phyloP scores from a whole-genome alignment of 305 asterid species.

The Fraxinus sp. region DNA sequence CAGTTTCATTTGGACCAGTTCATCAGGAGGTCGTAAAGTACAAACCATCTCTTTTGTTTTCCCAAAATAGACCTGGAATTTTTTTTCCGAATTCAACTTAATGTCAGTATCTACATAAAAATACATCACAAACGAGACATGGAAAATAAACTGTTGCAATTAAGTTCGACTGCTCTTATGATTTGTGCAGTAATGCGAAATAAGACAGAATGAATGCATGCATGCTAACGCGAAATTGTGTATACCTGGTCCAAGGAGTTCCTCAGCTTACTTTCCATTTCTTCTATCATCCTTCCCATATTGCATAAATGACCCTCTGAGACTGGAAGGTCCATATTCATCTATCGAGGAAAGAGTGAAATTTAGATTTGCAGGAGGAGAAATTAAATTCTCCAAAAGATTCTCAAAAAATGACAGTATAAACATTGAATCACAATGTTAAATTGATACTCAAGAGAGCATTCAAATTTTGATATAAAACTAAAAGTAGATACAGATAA shows the following conservation, averaged over 20 bases:
- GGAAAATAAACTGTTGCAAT: not conserved
- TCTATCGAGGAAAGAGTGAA: conserved; percentile 39
- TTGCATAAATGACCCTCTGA: conserved; percentile 91
- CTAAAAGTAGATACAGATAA: not conserved
- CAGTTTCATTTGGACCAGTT: conserved; percentile 60
- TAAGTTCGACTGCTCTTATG: not conserved
- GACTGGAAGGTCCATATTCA: conserved; percentile 77
- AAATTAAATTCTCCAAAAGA: not conserved
- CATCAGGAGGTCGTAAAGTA: conserved; percentile 84
- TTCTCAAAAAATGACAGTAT: not conserved
- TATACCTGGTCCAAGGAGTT: conserved; percentile 90
- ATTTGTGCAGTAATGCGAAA: not conserved
- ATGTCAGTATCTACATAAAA: not conserved
- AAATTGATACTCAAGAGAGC: not conserved
- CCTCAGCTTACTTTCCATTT: conserved; percentile 93
- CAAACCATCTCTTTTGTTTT: conserved; percentile 99
- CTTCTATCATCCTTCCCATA: conserved; percentile 98
- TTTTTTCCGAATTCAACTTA: not conserved
- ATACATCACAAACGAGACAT: not conserved
- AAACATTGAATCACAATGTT: not conserved
- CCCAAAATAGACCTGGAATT: conserved; percentile 86
- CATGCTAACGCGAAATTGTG: not conserved
- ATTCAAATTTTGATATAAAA: not conserved
- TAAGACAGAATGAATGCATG: not conserved
- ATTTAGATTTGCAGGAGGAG: not conserved